Conservation (phyloP, 2,329 filamentous ascomycete genomes). For the Penicillium oxalicum region DNA sequence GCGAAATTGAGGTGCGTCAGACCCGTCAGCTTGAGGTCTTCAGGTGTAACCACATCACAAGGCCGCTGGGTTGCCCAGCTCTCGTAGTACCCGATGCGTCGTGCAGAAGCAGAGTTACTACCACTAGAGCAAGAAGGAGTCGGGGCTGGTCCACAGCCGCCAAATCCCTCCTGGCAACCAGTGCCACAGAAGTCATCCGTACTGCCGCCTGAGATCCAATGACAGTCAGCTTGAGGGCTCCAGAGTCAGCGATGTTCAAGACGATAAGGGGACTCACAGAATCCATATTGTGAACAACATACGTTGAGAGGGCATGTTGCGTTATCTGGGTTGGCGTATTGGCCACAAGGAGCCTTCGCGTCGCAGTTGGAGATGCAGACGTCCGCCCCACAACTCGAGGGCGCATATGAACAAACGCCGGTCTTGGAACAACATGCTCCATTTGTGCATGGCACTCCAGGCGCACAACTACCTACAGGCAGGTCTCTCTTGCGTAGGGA, state of each 20-base stretch:
- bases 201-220: background rate
- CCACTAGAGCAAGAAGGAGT: background rate
- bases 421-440: conserved; percentile 2
- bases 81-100: conserved; percentile 35
- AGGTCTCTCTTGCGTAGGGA: conserved; percentile 1
- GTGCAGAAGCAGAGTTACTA: background rate
- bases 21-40: conserved; percentile 10
- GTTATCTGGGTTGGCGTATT: background rate
- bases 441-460: conserved; percentile 2
- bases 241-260: too few species aligned
- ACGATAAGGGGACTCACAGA: background rate
- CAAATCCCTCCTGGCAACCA: background rate
- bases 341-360: conserved; percentile 1
- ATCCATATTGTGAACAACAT: conserved; percentile 9
- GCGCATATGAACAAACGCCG: conserved; percentile 1
- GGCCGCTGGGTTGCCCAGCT: conserved; percentile 19
- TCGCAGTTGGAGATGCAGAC: conserved; percentile 3
- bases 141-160: background rate
- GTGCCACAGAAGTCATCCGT: background rate
- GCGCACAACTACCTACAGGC: background rate
- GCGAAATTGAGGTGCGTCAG: conserved; percentile 1
- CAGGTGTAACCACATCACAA: conserved; percentile 16
- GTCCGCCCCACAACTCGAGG: conserved; percentile 1
- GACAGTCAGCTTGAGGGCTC: too few species aligned
- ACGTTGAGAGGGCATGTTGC: conserved; percentile 6